These are phyloP conservation scores for Graphium sp. DNA, from an alignment of 2,329 filamentous ascomycete genomes.

Conservation along the genomic window DNA sequence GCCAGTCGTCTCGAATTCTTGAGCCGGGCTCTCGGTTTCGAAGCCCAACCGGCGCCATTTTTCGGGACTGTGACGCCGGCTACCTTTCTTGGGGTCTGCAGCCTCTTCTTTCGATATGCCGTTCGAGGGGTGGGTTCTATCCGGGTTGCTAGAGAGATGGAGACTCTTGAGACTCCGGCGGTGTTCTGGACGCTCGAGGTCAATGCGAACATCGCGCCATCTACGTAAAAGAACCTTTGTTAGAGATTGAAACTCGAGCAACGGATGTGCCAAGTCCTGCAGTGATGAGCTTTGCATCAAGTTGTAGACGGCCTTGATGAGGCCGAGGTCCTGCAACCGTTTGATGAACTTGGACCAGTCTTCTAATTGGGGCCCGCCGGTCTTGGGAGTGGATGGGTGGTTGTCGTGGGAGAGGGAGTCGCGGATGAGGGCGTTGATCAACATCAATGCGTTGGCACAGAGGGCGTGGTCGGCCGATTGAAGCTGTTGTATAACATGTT, in stretches of 20 bases:
- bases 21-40: conserved; percentile 70
- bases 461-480: conserved; percentile 90
- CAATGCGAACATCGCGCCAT: conserved; percentile 74
- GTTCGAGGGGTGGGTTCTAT: conserved; percentile 22
- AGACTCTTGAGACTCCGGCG: conserved; percentile 72
- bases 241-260: conserved; percentile 84
- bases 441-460: conserved; percentile 85
- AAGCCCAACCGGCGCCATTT: conserved; percentile 93
- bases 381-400: conserved; percentile 18
- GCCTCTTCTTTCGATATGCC: conserved; percentile 19
- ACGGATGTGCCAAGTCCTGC: conserved; percentile 75
- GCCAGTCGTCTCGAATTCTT: conserved; percentile 72
- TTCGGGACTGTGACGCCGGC: conserved; percentile 62
- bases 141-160: conserved; percentile 66
- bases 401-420: conserved; percentile 70
- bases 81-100: conserved; percentile 34
- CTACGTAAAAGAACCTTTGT: conserved; percentile 76
- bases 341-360: conserved; percentile 97
- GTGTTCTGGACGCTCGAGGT: conserved; percentile 78
- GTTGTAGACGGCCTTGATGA: conserved; percentile 80
- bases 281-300: conserved; percentile 90
- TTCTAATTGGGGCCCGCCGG: conserved; percentile 23
- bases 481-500: conserved; percentile 80
- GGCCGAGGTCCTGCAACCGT: conserved; percentile 74
- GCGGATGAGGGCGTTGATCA: conserved; percentile 89